Percentiles rank a stretch among this genome's conserved stretches.
These are phyloP conservation scores for Xylariaceae sp. DNA, from an alignment of 2,329 filamentous ascomycete genomes.

Conservation along the genomic window DNA sequence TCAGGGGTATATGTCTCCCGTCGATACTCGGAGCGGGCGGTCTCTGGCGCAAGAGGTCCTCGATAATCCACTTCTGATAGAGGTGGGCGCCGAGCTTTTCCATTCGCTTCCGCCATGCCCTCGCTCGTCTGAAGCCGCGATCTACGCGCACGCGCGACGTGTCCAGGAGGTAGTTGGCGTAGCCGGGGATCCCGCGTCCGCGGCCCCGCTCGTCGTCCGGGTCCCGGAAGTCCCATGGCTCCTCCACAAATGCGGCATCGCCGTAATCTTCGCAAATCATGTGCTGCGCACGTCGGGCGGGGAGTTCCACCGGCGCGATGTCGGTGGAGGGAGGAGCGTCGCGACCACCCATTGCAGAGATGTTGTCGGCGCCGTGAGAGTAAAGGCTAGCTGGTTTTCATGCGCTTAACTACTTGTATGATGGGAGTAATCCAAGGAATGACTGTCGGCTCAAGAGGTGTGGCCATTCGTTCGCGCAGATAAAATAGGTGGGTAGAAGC, in stretches of 20 bases:
- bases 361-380: background rate
- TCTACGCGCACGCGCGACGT: conserved; percentile 2
- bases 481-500: background rate
- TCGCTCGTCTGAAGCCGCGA: conserved; percentile 9
- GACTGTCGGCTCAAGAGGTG: background rate
- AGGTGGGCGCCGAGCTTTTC: conserved; percentile 12
- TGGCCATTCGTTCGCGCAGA: conserved; percentile 2
- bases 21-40: conserved; percentile 67
- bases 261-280: background rate
- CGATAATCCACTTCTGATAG: conserved; percentile 40
- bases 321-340: background rate
- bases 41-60: conserved; percentile 55
- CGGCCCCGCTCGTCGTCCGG: background rate
- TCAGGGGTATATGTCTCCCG: conserved; percentile 50
- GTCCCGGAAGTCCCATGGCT: background rate
- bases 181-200: background rate
- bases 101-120: conserved; percentile 1
- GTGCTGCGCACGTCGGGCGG: conserved; percentile 1
- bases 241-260: background rate
- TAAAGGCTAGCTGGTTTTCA: background rate
- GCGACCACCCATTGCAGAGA: conserved; percentile 10
- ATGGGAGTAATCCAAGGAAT: background rate
- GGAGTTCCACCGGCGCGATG: background rate
- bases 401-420: background rate
- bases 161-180: conserved; percentile 1